Base-by-base conservation (phyloP, 176 grass and related monocot species). In the Bromus sterilis region DNA sequence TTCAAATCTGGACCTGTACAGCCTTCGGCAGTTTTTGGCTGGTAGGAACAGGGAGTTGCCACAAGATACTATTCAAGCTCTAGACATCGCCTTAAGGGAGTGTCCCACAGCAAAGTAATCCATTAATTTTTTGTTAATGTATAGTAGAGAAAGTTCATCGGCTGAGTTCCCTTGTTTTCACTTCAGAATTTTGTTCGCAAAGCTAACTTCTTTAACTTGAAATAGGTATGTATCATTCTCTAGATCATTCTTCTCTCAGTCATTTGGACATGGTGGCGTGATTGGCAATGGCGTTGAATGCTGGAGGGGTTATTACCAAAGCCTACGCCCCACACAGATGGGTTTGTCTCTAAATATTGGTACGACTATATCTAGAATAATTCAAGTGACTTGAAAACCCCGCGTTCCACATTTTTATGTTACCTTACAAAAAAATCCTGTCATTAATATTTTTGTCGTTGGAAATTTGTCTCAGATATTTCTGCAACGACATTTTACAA, bases 241-340 rank as follows among this genome's bases (percentile, higher is more conserved):
- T 62, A 87, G 92, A 26, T 98, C 95, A 10, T 94, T 98, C 83
- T 98, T 91, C 80, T 94, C 92, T 33, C 51, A 71, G 24, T 25
- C 11, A 20, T 94, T 97, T 70, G 72, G 74, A 39, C 35, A 70
- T 48, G 56, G 73, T 4, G 56, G 66, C 20, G 20, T 71, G 0
- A 80, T 98, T 60, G 92, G 84, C 32, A 78, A 46, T 0, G 92
- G 92, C 36, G 64, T 89, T 4, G 90, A 98, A 74, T 93, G 83
- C 85, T 93, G 92, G 95, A 88, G 86, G 39, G 95, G 92, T 0
- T 98, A 83, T 74, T 98, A 93, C 40, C 95, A 98, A 43, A 98
- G 92, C 56, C 48, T 98, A 13, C 88, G 92, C 9, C 86, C 88
- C 24, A 89, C 92, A 5, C 95, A 98, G 77, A 98, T 98, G 95